These are phyloP conservation scores for Sphenostylis stenocarpa DNA, from an alignment of 306 rosid species.

Conservation along the genomic window DNA sequence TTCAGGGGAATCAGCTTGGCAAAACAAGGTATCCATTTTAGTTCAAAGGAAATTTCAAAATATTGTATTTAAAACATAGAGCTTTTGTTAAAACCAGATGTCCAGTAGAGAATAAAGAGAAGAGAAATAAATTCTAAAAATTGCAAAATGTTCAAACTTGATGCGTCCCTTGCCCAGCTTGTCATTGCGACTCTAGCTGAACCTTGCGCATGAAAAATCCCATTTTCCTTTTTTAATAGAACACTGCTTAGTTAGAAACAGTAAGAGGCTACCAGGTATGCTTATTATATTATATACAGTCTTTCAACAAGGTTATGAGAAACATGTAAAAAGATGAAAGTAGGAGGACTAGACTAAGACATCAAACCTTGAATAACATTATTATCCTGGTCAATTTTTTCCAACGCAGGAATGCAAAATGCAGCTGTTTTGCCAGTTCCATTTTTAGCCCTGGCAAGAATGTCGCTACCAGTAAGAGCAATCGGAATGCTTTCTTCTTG, in stretches of 20 bases:
- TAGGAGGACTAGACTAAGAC: not conserved
- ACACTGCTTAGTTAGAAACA: not conserved
- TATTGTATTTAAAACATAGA: not conserved
- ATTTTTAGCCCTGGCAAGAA: slow-evolving; percentile 97
- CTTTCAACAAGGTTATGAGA: not conserved
- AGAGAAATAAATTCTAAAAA: not conserved
- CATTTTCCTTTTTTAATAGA: not conserved
- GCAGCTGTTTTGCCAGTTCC: slow-evolving; percentile 99
- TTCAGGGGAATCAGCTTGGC: not conserved
- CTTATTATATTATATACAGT: slow-evolving; percentile 6
- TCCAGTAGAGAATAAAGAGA: not conserved
- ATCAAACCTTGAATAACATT: slow-evolving; percentile 83
- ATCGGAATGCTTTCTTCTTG: slow-evolving; percentile 99
- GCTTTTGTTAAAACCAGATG: not conserved
- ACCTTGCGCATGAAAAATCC: not conserved
- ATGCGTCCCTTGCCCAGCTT: not conserved
- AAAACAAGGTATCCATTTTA: not conserved
- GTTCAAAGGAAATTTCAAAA: not conserved
- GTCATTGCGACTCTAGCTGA: not conserved
- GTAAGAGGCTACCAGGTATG: not conserved
- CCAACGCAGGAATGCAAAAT: slow-evolving; percentile 95
- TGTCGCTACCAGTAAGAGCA: slow-evolving; percentile 98
- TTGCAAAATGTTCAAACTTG: not conserved
- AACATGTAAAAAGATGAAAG: not conserved
- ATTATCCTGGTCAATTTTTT: slow-evolving; percentile 93